Base-by-base conservation (phyloP, 441 rosid species). In the Geranium incanum region DNA sequence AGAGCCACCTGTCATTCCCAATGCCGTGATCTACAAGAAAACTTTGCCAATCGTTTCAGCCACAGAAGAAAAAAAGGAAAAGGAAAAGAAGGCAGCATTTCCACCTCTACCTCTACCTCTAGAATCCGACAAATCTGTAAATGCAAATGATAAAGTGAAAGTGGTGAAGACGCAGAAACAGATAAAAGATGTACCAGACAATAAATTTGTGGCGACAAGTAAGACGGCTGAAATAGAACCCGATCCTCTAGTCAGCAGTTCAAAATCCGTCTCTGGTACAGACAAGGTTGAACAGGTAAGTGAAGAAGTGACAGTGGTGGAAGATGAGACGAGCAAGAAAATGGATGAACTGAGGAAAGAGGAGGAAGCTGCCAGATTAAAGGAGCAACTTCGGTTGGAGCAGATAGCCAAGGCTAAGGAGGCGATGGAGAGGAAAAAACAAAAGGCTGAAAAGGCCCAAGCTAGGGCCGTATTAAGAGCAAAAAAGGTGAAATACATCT, bases 381-480 rank as follows among this genome's bases (percentile, higher is more conserved):
- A 75, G 82, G 95, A 90, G 76, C 96, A 87, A 67, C 83, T 68
- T 55, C 84, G 86, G 66, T 79, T 86, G 72, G 95, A 90, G 78
- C 92, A 90, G 82, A 88, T 80, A 72, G 85, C 86, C 39, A 92
- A 92, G 79, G 89, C 93, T 16, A 87, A 82, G 78, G 98, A 89
- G 71, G 97, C 97, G 68, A 68, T 82, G 78, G 93, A 90, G 81
- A 86, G 95, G 79, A 92, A 89, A 81, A 89, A 84, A 72, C 84
- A 87, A 72, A 84, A 55, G 28, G 91, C 88, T 1, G 95, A 89
- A 66, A 87, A 86, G 74, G 95, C 95, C 8, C 84, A 82, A 79
- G 88, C 93, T 52, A 84, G 92, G 82, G 93, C 92, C 75, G 86
- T 77, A 18, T 73, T 78, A 23, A 88, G 81, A 81, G 95, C 86